Base-by-base conservation (phyloP, 2,329 filamentous ascomycete genomes). In the Fusarium sp. region DNA sequence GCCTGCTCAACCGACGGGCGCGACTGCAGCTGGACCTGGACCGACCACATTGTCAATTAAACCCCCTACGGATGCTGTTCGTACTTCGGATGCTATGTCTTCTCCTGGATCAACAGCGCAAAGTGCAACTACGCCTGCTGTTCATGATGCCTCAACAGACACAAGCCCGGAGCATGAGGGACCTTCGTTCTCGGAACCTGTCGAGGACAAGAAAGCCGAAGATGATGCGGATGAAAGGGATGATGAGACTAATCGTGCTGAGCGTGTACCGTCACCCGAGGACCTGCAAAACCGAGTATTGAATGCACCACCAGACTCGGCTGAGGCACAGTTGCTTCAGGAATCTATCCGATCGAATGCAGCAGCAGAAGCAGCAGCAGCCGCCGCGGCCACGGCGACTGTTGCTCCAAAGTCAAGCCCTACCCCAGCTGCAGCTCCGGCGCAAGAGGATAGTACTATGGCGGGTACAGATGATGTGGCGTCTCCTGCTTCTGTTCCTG, bases 151-250 rank as follows among this genome's bases (percentile, higher is more conserved):
- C 8, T 95, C 93, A 2, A 90, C 93, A 1, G 92, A 93, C 75
- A 95, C 93, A 2, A 95, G 93, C 76, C 92, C 93, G 1, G 93
- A 93, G 64, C 89, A 92, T 64, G 92, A 95, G 58, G 88, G 86
- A 20, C 85, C 89, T 57, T 87, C 89, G 50, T 90, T 89, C 75
- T 81, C 86, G 18, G 87, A 91, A 37, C 83, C 83, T n/a, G 72
- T 66, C 23, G 86, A 88, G 25, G 84, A 87, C 69, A 86, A 86
- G 76, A 84, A 84, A 37, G 81, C 82, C 62, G 87, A 86, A 52
- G 80, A 84, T 79, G 79, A 85, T 57, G 52, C 14, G 6, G 76
- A 80, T 56, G 76, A 74, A 10, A 78, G 78, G 14, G 80, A 73
- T 30, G 43, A 27, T n/a, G 52, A 63, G 34, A 13, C 63, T 3